Evolutionary conservation across 1,284 basidiomycete genomes (phyloP).

Genomic region (Sutorius eximius): DNA sequence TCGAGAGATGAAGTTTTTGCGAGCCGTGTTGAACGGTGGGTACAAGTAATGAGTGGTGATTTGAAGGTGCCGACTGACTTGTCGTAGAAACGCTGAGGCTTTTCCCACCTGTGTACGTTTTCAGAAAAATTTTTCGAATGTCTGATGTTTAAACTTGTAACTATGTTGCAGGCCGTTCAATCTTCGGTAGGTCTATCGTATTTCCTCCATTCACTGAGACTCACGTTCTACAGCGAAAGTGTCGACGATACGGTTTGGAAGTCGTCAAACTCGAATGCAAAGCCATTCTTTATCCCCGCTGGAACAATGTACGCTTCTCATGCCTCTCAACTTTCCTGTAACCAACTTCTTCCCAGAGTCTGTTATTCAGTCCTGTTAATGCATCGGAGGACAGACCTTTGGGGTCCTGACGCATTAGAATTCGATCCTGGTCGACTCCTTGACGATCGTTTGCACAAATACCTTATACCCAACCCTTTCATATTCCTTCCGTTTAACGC

Average conservation of each 20-base stretch:
- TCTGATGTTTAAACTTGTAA: not conserved
- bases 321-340: not conserved
- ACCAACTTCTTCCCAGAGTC: constrained; percentile 33
- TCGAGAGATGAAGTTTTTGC: constrained; percentile 55
- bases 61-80: not conserved
- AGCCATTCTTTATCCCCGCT: constrained; percentile 55
- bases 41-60: not conserved
- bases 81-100: constrained; percentile 54
- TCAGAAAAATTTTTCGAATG: not conserved
- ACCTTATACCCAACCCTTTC: constrained; percentile 38
- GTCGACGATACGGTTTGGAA: constrained; percentile 46
- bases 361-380: constrained; percentile 58
- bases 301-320: constrained; percentile 43
- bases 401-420: constrained; percentile 57
- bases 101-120: constrained; percentile 57
- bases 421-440: constrained; percentile 56
- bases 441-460: constrained; percentile 37
- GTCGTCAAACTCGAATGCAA: constrained; percentile 43
- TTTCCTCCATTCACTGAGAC: not conserved
- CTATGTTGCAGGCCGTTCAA: constrained; percentile 46
- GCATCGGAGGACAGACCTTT: constrained; percentile 62
- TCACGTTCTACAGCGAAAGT: constrained; percentile 31
- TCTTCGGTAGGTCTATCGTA: constrained; percentile 35
- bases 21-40: constrained; percentile 61
- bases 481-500: constrained; percentile 54